phyloP scores from a whole-genome alignment of 1,284 basidiomycete genomes.

The Cutaneotrichosporon sp. region DNA sequence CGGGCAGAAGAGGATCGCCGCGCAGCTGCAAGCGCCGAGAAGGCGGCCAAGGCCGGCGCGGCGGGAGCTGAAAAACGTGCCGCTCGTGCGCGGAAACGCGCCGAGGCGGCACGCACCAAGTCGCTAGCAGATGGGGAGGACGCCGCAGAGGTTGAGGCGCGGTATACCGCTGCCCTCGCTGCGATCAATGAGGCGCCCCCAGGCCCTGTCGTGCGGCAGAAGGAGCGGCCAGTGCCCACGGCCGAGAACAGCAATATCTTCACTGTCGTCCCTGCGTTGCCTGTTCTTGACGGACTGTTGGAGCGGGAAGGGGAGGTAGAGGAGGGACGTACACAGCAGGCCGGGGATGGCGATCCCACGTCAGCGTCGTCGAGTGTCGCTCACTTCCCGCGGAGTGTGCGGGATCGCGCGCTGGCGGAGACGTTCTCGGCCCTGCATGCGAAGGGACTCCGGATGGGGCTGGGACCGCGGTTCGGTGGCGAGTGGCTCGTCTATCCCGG shows the following conservation, averaged over 20 bases:
- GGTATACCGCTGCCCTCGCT: slow-evolving; percentile 5
- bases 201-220: background rate
- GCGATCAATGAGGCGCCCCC: background rate
- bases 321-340: background rate
- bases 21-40: slow-evolving; percentile 25
- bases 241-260: slow-evolving; percentile 21
- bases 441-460: slow-evolving; percentile 53
- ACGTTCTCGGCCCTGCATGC: slow-evolving; percentile 31
- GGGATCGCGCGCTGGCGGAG: slow-evolving; percentile 31
- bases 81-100: slow-evolving; percentile 55
- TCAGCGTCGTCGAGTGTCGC: slow-evolving; percentile 20
- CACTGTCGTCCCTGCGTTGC: slow-evolving; percentile 24
- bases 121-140: slow-evolving; percentile 13
- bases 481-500: slow-evolving; percentile 96
- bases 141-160: slow-evolving; percentile 3
- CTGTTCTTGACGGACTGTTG: slow-evolving; percentile 12
- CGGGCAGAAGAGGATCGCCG: slow-evolving; percentile 53
- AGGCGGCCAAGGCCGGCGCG: slow-evolving; percentile 56
- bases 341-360: background rate
- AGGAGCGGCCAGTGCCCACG: slow-evolving; percentile 2
- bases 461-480: slow-evolving; percentile 73
- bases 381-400: slow-evolving; percentile 28
- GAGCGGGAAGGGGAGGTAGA: background rate
- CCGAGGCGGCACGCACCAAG: slow-evolving; percentile 42
- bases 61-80: slow-evolving; percentile 57